Percentiles rank a stretch among this genome's conserved stretches.
phyloP scores from a whole-genome alignment of 2,329 filamentous ascomycete species.

The Stachybotrys elegans region DNA sequence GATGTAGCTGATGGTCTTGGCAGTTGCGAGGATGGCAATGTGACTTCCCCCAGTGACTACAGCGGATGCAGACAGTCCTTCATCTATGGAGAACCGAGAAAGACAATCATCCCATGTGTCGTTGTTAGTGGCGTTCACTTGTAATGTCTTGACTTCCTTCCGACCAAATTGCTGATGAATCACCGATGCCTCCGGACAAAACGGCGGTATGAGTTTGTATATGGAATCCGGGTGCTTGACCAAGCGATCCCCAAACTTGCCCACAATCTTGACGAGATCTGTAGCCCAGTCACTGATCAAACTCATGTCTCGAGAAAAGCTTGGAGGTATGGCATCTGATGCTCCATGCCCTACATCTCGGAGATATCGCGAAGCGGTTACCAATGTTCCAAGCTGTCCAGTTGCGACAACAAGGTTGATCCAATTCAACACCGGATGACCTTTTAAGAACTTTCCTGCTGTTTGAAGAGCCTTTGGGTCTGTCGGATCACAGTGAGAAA shows the following conservation, averaged over 20 bases:
- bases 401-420: not conserved
- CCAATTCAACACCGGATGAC: not conserved
- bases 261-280: slow-evolving; percentile 29
- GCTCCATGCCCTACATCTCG: no score
- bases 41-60: slow-evolving; percentile 8
- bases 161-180: slow-evolving; percentile 26
- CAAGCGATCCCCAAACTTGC: slow-evolving; percentile 29
- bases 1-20: slow-evolving; percentile 6
- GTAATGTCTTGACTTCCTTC: slow-evolving; percentile 9
- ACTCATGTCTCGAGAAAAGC: no score
- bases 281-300: no score
- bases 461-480: not conserved
- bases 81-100: slow-evolving; percentile 11
- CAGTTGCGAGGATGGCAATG: slow-evolving; percentile 9
- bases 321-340: no score
- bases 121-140: slow-evolving; percentile 9
- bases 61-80: slow-evolving; percentile 6
- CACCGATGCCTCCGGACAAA: slow-evolving; percentile 30
- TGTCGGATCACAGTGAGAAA: no score
- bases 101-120: slow-evolving; percentile 20
- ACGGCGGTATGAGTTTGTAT: slow-evolving; percentile 30
- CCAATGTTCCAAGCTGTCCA: not conserved
- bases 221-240: no score
- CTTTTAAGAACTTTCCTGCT: not conserved
- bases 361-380: slow-evolving; percentile 12